Conservation (phyloP, 192 early-diverging fungal species). For the Entomortierella parvispora region DNA sequence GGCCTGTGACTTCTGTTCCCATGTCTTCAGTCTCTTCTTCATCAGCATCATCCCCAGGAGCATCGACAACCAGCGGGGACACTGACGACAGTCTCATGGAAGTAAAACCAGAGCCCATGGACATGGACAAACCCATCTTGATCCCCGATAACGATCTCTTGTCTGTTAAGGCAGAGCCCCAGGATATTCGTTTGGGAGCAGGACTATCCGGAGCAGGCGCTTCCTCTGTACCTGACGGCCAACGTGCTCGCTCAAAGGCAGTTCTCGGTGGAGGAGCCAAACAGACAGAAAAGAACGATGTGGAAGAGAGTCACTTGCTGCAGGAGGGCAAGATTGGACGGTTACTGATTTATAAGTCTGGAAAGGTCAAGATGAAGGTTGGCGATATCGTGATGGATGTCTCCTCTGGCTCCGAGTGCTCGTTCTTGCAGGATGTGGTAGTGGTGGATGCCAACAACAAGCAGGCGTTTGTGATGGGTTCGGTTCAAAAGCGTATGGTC, state of each 20-base stretch:
- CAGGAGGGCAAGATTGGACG: constrained; percentile 69
- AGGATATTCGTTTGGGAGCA: constrained; percentile 11
- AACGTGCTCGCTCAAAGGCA: constrained; percentile 26
- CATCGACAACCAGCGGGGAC: constrained; percentile 17
- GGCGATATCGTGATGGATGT: constrained; percentile 72
- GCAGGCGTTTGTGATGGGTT: constrained; percentile 65
- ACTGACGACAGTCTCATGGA: constrained; percentile 42
- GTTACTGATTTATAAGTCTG: constrained; percentile 69
- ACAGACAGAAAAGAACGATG: constrained; percentile 19
- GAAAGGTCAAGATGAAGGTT: constrained; percentile 71
- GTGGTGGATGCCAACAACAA: constrained; percentile 64
- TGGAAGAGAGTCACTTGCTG: constrained; percentile 27
- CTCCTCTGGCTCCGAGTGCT: constrained; percentile 60
- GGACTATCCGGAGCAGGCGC: neutral
- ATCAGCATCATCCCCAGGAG: constrained; percentile 19
- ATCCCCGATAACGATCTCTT: constrained; percentile 18
- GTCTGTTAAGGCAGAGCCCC: constrained; percentile 20
- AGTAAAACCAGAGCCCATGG: constrained; percentile 44
- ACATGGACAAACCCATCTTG: constrained; percentile 29
- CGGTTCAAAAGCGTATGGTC: constrained; percentile 64
- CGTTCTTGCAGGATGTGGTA: constrained; percentile 69
- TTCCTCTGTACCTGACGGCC: constrained; percentile 21
- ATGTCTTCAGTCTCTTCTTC: constrained; percentile 17
- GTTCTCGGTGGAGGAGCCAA: constrained; percentile 7
- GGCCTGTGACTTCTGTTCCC: constrained; percentile 24